phyloP scores from a whole-genome alignment of 2,329 filamentous ascomycete genomes.

The Calonectria pseudoturangicola region DNA sequence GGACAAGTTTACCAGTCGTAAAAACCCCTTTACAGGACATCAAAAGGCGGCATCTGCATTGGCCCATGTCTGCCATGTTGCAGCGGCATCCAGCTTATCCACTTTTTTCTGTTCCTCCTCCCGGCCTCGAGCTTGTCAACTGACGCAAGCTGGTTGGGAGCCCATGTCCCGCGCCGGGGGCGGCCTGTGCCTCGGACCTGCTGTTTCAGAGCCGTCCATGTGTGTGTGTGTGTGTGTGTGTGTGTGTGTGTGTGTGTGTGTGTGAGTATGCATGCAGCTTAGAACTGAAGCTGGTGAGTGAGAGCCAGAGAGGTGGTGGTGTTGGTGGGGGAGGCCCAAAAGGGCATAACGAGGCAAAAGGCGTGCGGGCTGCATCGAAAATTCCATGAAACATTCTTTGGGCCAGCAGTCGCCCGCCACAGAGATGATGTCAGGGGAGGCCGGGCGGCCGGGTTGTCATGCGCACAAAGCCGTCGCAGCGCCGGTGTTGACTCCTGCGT shows the following conservation, averaged over 20 bases:
- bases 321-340: constrained; percentile 15
- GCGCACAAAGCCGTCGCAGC: constrained; percentile 32
- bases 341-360: constrained; percentile 8
- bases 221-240: neutral
- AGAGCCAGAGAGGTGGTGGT: constrained; percentile 18
- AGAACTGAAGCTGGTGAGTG: constrained; percentile 16
- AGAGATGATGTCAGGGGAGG: constrained; percentile 52
- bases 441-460: constrained; percentile 39
- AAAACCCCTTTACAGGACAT: constrained; percentile 3
- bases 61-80: constrained; percentile 1
- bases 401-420: constrained; percentile 33
- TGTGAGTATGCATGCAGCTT: constrained; percentile 10
- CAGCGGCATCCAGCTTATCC: neutral
- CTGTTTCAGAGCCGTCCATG: constrained; percentile 36
- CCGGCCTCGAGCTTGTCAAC: constrained; percentile 11
- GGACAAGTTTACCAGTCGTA: constrained; percentile 20
- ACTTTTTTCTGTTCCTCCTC: neutral
- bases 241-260: constrained; percentile 19
- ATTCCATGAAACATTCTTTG: constrained; percentile 55
- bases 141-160: constrained; percentile 18
- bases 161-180: constrained; percentile 15
- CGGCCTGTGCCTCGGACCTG: constrained; percentile 35
- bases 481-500: constrained; percentile 32
- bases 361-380: constrained; percentile 47
- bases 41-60: neutral